Evolutionary conservation across 345 rosid species (phyloP), one percentile per base, ranked within the genome.

Genomic region (Populus simonii): DNA sequence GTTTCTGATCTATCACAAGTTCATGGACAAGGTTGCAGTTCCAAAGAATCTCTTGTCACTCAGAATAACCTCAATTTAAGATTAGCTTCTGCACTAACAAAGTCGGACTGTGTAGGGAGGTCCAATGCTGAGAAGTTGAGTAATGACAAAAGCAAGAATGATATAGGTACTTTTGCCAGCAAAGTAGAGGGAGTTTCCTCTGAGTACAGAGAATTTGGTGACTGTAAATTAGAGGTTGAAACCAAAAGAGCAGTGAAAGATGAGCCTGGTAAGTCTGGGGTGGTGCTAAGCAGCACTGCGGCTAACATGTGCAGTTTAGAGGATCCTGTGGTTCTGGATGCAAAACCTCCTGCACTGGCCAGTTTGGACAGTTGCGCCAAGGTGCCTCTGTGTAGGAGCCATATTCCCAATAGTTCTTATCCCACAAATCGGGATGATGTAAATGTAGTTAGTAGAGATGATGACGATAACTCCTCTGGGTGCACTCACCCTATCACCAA

Each of bases 381-480:
- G 86, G 83, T 65, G n/a, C 82, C 86, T 66, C 75, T 84, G 16
- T 72, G 25, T 45, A 79, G 87, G 86, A 80, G 80, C 38, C 41
- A 63, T 38, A 57, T 77, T 84, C 85, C 86, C 69, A 84, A 35
- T 43, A 68, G 76, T 74, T 84, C 84, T 80, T 83, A 75, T 53
- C 87, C 88, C 35, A 83, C 62, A 13, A 79, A 68, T 72, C 76
- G 72, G 88, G 95, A 85, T 85, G 85, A 79, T 89, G 85, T 89
- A 89, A 84, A 86, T 85, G 74, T 89, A 89, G 92, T 89, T 89
- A 80, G 85, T 89, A 89, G 84, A 87, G 98, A 88, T 91, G 92
- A 92, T 90, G 98, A 82, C 70, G 97, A 96, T 91, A 96, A 92
- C 82, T 87, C 90, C 72, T 89, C 92, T 51, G 91, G 92, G 80